A percentile compares a stretch with the other conserved stretches of the same genome.
phyloP scores from a whole-genome alignment of 2,329 filamentous ascomycete genomes.

The Penicillium sp. region DNA sequence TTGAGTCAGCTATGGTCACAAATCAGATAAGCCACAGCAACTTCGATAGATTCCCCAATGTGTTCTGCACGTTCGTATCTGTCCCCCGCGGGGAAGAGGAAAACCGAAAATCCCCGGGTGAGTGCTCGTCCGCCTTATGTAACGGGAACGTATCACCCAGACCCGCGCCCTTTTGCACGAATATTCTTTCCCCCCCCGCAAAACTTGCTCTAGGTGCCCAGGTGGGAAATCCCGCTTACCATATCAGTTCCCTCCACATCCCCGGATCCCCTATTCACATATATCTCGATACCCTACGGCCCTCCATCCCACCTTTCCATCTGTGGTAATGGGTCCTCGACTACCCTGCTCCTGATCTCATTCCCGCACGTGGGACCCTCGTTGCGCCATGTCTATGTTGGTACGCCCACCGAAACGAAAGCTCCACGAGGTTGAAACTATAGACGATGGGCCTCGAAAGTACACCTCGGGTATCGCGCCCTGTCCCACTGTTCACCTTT shows the following conservation, averaged over 20 bases:
- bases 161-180: not conserved
- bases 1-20: not conserved
- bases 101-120: conserved; percentile 10
- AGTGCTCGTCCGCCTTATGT: conserved; percentile 12
- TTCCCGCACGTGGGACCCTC: not conserved
- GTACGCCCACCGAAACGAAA: conserved; percentile 33
- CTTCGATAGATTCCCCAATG: not conserved
- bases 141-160: not conserved
- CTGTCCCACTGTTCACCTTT: not conserved
- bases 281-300: not conserved
- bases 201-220: not conserved
- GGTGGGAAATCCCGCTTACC: conserved; percentile 1
- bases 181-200: conserved; percentile 2
- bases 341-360: not conserved
- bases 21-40: not conserved
- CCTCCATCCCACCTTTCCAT: not conserved
- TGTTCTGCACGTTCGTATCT: conserved; percentile 1
- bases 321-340: conserved; percentile 12
- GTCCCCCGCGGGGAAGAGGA: conserved; percentile 18
- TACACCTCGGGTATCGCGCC: not conserved
- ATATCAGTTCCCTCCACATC: conserved; percentile 1
- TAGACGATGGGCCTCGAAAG: conserved; percentile 20
- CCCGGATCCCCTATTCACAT: not conserved
- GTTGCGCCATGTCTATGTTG: conserved; percentile 28
- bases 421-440: conserved; percentile 23